These are phyloP conservation scores for Chenopodium quinoa DNA, from an alignment of 148 eudicot species.

Conservation along the genomic window DNA sequence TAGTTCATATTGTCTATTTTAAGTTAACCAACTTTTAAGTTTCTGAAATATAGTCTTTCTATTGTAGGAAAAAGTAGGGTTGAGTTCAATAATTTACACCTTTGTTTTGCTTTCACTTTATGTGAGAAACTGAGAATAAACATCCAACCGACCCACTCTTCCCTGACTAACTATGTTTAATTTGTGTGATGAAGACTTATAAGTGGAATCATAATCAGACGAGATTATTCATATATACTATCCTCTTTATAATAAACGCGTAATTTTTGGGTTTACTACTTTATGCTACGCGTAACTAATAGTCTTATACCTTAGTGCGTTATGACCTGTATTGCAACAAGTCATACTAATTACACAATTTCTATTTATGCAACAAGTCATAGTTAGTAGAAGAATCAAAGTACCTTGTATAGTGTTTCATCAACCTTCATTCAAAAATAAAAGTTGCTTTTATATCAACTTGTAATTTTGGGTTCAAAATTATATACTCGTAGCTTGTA, in stretches of 20 bases:
- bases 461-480: too few relatives aligned
- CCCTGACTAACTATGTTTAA: slow-evolving; percentile 1
- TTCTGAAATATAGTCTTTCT: slow-evolving; percentile 30
- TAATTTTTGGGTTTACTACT: not conserved
- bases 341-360: not conserved
- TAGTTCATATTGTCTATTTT: slow-evolving; percentile 7
- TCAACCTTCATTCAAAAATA: too few relatives aligned
- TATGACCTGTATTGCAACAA: not conserved
- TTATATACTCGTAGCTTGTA: too few relatives aligned
- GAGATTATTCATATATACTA: not conserved
- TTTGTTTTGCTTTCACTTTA: slow-evolving; percentile 10
- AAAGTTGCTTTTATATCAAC: too few relatives aligned
- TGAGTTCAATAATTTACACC: slow-evolving; percentile 19
- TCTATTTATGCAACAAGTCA: not conserved
- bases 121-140: not conserved
- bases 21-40: slow-evolving; percentile 27
- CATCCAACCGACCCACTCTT: not conserved
- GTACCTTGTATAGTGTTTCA: too few relatives aligned
- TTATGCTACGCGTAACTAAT: too few relatives aligned
- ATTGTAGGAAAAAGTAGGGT: slow-evolving; percentile 21
- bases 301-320: not conserved
- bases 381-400: too few relatives aligned
- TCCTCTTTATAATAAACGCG: not conserved
- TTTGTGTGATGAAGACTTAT: not conserved
- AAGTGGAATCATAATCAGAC: slow-evolving; percentile 18